Base-by-base conservation (phyloP, 2,329 filamentous ascomycete genomes). In the Phialophora tarda region DNA sequence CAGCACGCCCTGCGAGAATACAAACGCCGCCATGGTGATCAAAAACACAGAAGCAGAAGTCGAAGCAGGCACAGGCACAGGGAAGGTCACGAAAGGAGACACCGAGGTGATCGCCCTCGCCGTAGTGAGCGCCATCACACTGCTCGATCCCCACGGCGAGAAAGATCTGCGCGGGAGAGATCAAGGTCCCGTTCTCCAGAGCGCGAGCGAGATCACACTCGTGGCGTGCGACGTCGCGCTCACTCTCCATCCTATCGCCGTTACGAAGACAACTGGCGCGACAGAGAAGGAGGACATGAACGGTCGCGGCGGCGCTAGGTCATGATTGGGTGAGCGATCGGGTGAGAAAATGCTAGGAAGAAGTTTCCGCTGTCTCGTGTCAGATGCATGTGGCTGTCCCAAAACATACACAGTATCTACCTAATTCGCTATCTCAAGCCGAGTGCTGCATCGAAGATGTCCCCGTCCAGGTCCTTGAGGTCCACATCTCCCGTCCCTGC, bases 11-110 rank as follows among this genome's bases (percentile, higher is more conserved):
- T 73, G 50, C 73, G 74, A 53, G 72, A 73, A 57, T 76, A 77
- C 55, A 75, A 74, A 55, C 75, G 75, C 68, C 73, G 75, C 62
- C 79, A 77, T 56, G 73, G 73, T 23, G 74, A 77, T 34, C 62
- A 56, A 60, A 62, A 58, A 59, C 58, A 59, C 26, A 44, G 66
- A 55, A 64, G 69, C 51, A 62, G 63, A 54, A 65, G 66, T 30
- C 69, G 74, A 41, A 75, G 74, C 59, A 67, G 74, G 53, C 75
- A 77, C 26, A 69, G 72, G 30, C 71, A 75, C 50, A 65, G 71
- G 55, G 73, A 75, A 21, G 68, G 73, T 38, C 73, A 74, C 47
- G 73, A 78, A 54, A 75, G 78, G 51, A 71, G 74, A 47, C 71
- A 72, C 30, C 71, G 74, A 56, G 74, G 72, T 59, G 74, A 74